A percentile compares a stretch with the other conserved stretches of the same genome.
Evolutionary conservation across 371 early-diverging fungal genomes (phyloP).

Genomic region (Choanephora cucurbitarum): DNA sequence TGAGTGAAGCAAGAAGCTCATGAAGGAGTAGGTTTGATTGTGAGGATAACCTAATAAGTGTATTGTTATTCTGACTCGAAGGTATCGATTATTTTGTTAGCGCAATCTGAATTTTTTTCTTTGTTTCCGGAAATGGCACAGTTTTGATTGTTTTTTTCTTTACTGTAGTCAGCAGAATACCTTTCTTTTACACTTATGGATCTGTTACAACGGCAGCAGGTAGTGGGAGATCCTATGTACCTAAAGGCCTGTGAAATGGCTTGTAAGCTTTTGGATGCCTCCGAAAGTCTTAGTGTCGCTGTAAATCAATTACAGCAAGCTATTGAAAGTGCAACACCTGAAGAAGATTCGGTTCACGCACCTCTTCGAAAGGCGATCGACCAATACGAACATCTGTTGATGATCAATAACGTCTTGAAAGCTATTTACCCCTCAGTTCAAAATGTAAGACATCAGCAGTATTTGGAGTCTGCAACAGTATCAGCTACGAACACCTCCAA

Average conservation of each 20-base stretch:
- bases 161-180: no score
- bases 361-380: not conserved
- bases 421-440: not conserved
- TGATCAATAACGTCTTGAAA: not conserved
- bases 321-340: not conserved
- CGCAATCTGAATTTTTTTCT: no score
- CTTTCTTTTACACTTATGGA: not conserved
- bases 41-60: no score
- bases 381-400: slow-evolving; percentile 1
- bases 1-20: no score
- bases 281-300: not conserved
- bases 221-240: slow-evolving; percentile 2
- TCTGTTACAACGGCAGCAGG: not conserved
- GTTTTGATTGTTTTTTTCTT: no score
- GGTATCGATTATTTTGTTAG: no score
- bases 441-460: not conserved
- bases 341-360: not conserved
- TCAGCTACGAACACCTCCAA: slow-evolving; percentile 1
- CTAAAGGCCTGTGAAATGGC: slow-evolving; percentile 3
- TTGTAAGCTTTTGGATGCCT: not conserved
- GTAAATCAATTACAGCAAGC: not conserved
- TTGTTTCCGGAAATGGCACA: no score
- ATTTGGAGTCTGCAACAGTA: not conserved
- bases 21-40: no score
- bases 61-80: no score